Evolutionary conservation across 768 basidiomycete genomes (phyloP), one percentile per base, ranked within the genome.

Genomic region (Rhizopogon salebrosus): DNA sequence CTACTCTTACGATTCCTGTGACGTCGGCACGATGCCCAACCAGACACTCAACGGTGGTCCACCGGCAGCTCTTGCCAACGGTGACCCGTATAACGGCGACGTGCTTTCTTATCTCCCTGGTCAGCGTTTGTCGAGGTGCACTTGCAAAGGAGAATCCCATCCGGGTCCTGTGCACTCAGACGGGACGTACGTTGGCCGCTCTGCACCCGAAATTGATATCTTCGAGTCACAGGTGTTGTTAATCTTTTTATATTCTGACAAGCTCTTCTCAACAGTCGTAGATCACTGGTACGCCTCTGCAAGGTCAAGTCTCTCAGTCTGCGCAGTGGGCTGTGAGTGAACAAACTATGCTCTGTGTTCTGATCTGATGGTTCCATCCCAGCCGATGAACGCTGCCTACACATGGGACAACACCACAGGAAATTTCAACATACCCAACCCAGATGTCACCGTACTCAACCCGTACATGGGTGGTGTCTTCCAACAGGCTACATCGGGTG

Each of bases 1-100:
- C 0, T 91, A 90, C 68, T 83, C 84, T 2, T 91, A 91, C 57
- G 87, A 91, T 59, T 71, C 78, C 10, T 97, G 95, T 60, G 95
- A 98, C 64, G 82, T 95, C n/a, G 95, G 95, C n/a, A 94, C 94
- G 1, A 75, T 81, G 16, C 68, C 79, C 7, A 98, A 98, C 66
- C 95, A 98, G 68, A 87, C 91, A 1, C 42, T 82, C 40, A 78
- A 86, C 53, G 84, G 83, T 1, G 64, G 64, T 41, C 94, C 94
- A 1, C 51, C 58, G 10, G 78, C 84, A 3, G 85, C 90, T 6
- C 71, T 77, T 5, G 70, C 71, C 16, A 75, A 77, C 48, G 92
- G 92, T 13, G 87, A 89, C 61, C 61, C 72, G 2, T 60, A 62
- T 20, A 71, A 78, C 42, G 74, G 73, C 49, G 76, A 74, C 40